Evolutionary conservation across 495 filamentous ascomycete genomes (phyloP).

Genomic region (Echria macrotheca): DNA sequence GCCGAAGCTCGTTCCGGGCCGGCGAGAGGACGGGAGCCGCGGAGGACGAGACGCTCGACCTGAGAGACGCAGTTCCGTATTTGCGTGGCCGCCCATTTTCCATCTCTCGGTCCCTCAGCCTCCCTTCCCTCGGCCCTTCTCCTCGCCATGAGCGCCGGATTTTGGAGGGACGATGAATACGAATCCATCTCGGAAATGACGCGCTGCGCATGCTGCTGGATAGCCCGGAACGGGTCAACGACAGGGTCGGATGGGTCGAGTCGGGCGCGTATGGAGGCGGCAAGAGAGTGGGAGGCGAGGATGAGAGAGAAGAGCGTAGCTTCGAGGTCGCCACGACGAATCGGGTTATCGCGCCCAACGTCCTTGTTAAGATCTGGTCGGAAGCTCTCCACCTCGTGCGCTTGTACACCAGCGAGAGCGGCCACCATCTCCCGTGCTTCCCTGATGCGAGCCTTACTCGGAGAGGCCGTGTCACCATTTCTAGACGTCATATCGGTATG

Average conservation of each 20-base stretch:
- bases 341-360: slow-evolving; percentile 20
- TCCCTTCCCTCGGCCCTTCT: slow-evolving; percentile 18
- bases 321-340: slow-evolving; percentile 38
- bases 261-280: slow-evolving; percentile 35
- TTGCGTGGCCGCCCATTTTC: slow-evolving; percentile 36
- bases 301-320: slow-evolving; percentile 44
- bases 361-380: slow-evolving; percentile 30
- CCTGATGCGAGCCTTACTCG: slow-evolving; percentile 29
- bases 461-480: slow-evolving; percentile 20
- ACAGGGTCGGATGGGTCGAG: slow-evolving; percentile 32
- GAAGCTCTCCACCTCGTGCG: slow-evolving; percentile 29
- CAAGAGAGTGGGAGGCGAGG: slow-evolving; percentile 39
- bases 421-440: slow-evolving; percentile 43
- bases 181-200: slow-evolving; percentile 34
- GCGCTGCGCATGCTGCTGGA: slow-evolving; percentile 34
- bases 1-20: slow-evolving; percentile 31
- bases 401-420: slow-evolving; percentile 31
- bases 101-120: slow-evolving; percentile 22
- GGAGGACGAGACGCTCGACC: slow-evolving; percentile 32
- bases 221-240: slow-evolving; percentile 35
- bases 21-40: slow-evolving; percentile 30
- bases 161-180: slow-evolving; percentile 22
- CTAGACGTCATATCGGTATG: slow-evolving; percentile 36
- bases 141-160: slow-evolving; percentile 4
- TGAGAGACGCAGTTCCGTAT: slow-evolving; percentile 28